Conservation (phyloP, 2,329 filamentous ascomycete genomes). For the Aspergillus oerlinghausenensis region DNA sequence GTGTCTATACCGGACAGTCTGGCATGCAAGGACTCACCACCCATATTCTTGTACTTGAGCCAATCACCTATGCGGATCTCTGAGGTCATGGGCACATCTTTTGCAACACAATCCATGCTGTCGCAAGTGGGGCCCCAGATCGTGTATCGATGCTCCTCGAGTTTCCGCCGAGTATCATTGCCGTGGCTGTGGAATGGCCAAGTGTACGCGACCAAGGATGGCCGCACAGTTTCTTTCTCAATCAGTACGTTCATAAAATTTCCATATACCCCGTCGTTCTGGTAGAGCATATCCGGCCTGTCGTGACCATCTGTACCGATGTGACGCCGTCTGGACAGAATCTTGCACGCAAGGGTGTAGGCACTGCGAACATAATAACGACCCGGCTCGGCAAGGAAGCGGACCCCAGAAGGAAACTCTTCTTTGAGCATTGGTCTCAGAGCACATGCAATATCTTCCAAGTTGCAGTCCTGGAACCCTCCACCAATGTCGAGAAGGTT, state of each 20-base stretch:
- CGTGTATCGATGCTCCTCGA: constrained; percentile 15
- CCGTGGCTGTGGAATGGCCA: not conserved
- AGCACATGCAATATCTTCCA: constrained; percentile 13
- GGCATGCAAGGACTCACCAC: constrained; percentile 14
- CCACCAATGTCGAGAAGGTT: constrained; percentile 23
- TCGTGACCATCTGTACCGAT: not conserved
- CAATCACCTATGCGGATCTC: constrained; percentile 23
- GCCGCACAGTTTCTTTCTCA: constrained; percentile 13
- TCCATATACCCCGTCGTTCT: constrained; percentile 26
- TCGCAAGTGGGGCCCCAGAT: constrained; percentile 29
- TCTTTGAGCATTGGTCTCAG: constrained; percentile 1
- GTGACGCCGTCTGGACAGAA: constrained; percentile 19
- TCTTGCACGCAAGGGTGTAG: constrained; percentile 20
- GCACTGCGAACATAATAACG: constrained; percentile 19
- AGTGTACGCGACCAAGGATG: constrained; percentile 2
- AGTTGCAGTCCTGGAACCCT: constrained; percentile 20
- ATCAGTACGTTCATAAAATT: constrained; percentile 17
- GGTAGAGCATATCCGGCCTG: constrained; percentile 24
- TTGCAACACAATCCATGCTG: constrained; percentile 21
- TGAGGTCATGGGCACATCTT: constrained; percentile 7
- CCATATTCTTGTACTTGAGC: constrained; percentile 25
- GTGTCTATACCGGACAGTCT: not conserved
- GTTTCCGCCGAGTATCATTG: not conserved
- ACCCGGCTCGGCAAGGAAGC: constrained; percentile 23
- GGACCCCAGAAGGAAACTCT: constrained; percentile 11